Evolutionary conservation across 106 monocot species (phyloP), one percentile per base, ranked within the genome.

Genomic region (Dendrobium officinale): DNA sequence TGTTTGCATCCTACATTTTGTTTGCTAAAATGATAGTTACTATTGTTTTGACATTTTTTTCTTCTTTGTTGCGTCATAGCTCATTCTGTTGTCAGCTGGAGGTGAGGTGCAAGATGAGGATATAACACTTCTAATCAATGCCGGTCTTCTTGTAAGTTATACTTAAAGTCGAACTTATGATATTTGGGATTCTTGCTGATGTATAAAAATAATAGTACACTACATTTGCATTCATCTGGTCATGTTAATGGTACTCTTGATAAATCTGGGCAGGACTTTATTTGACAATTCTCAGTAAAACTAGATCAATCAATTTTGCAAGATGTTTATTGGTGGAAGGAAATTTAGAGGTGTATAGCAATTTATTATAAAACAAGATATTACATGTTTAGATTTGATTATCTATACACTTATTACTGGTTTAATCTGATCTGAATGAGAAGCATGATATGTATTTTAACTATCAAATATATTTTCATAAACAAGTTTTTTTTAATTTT

Each of bases 101-200:
- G 96, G 93, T 16, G 86, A 88, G 33, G 81, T 89, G 73, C 86
- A 81, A 81, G 92, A 96, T 55, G 84, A 85, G 49, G 93, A 92
- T 89, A 82, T 97, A 44, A 90, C 96, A 24, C 55, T 97, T 41
- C 81, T 97, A 58, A 90, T 97, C 18, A 92, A 80, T 85, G 93
- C 89, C 56, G 96, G 93, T 77, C 86, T 97, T 77, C 90, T 97
- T 84, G 96, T 96, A 83, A 90, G 95, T 93, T 73, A 31, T 20
- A 19, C 42, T 58, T 80, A 59, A 49, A 76, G 26, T 76, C 20
- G 18, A 74, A 74, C 43, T 74, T 20, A 74, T 42, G 17, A 44
- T 41, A 74, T n/a, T 6, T 20, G 19, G 42, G 42, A 15, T 44
- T 74, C 43, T 44, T 44, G 43, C 13, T 74, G 37, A 29, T 42